Evolutionary conservation across 179 eudicot genomes (phyloP), one percentile per base, ranked within the genome.

Genomic region (Amaranthus tricolor): DNA sequence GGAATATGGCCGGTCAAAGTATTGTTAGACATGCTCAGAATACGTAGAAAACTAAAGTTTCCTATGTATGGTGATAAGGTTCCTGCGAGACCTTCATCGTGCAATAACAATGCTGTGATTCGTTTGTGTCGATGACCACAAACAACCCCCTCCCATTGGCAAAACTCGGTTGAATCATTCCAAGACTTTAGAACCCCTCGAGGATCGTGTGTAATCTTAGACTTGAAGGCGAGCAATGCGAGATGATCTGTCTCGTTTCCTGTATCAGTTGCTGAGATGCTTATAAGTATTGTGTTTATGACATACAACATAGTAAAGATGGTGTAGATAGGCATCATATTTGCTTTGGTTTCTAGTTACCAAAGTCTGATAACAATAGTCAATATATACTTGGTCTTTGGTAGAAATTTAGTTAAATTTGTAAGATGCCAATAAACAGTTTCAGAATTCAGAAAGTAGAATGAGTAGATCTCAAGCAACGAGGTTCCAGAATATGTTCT

Each of bases 221-320:
- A 70, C 72, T 72, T 82, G 79, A 82, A 67, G 19, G 71, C 85
- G 54, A 82, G 47, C 5, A 82, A 59, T 16, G 85, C 66, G 9
- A 76, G 9, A 14, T 17, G 75, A 15, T 79, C 74, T 0, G 50
- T 73, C 49, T 72, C 72, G 51, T 66, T 64, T 6, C 63, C 76
- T 55, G 2, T 19, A 4, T 10, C 43, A 48, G 0, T 19, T 47
- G 40, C 19, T 66, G 55, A 21, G 53, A 65, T 45, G 45, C n/a
- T 9, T 43, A 43, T 47, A 13, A 65, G n/a, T 19, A 66, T 17
- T 17, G 43, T 66, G 70, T 48, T 19, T 10, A 19, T 0, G 50
- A 66, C 6, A 66, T 49, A 66, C 51, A 48, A 24, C 24, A 66
- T 1, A 11, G 16, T 12, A 0, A 49, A 49, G 56, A 17, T 66